Percentiles rank a stretch among this genome's conserved stretches.
These are phyloP conservation scores for Soucietia sequanensis DNA, from an alignment of 805 yeast genomes.

Conservation along the genomic window DNA sequence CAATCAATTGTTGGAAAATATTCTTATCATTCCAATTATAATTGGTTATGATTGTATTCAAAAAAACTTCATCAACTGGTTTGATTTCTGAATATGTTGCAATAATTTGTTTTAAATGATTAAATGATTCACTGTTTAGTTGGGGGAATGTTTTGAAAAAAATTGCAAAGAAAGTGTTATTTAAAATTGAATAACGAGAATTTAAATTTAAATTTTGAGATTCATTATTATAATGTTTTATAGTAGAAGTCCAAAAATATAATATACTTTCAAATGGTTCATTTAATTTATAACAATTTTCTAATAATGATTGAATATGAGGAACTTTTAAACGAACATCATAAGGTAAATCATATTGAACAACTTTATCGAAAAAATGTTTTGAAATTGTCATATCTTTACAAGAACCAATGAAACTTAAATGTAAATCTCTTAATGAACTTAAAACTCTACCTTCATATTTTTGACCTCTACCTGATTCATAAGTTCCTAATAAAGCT, in stretches of 20 bases:
- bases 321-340: constrained; percentile 70
- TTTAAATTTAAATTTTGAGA: constrained; percentile 51
- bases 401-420: constrained; percentile 75
- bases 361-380: constrained; percentile 71
- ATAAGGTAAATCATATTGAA: constrained; percentile 70
- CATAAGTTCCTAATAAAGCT: constrained; percentile 53
- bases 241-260: constrained; percentile 61
- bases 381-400: constrained; percentile 69
- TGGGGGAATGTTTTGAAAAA: constrained; percentile 61
- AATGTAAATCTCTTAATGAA: constrained; percentile 69
- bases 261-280: constrained; percentile 58
- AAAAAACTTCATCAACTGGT: constrained; percentile 73
- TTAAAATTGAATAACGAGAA: constrained; percentile 70
- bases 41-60: constrained; percentile 71
- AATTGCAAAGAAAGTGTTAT: constrained; percentile 64
- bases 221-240: constrained; percentile 45
- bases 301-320: constrained; percentile 61
- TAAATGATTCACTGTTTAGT: constrained; percentile 53
- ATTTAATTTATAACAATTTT: constrained; percentile 57
- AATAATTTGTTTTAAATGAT: constrained; percentile 55
- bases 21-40: constrained; percentile 65
- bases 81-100: constrained; percentile 54
- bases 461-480: constrained; percentile 15
- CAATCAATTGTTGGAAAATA: constrained; percentile 63
- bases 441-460: constrained; percentile 35